Percentiles rank a stretch among this genome's conserved stretches.
phyloP scores from a whole-genome alignment of 2,329 filamentous ascomycete species.

The Sphaerulina vaccinii region DNA sequence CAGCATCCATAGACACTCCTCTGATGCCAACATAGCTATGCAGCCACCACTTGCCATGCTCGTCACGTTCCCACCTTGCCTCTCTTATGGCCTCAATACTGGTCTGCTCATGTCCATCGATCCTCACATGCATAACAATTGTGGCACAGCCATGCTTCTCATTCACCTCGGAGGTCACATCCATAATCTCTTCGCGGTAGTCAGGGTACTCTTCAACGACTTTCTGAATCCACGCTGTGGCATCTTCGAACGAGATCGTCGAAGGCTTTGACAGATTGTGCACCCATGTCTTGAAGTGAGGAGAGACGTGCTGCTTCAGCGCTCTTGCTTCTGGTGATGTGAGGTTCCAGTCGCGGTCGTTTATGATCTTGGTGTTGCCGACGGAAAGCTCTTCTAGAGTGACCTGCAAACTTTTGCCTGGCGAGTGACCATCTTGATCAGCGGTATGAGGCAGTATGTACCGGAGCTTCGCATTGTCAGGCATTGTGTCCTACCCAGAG shows the following conservation, averaged over 20 bases:
- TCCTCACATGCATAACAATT: neutral
- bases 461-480: neutral
- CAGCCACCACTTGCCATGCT: slow-evolving; percentile 41
- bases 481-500: too few species aligned
- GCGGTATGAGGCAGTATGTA: neutral
- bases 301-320: neutral
- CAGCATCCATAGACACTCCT: neutral
- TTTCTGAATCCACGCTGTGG: neutral
- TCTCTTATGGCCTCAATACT: neutral
- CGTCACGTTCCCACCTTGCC: neutral
- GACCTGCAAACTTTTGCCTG: neutral
- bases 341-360: neutral
- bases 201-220: neutral
- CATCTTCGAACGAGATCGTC: neutral
- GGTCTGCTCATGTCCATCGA: neutral
- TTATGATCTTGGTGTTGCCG: neutral
- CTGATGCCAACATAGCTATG: slow-evolving; percentile 46
- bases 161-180: neutral
- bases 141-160: neutral
- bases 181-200: slow-evolving; percentile 1
- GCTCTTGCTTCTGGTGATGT: neutral
- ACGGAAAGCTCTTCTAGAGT: slow-evolving; percentile 1
- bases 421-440: neutral
- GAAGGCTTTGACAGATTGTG: neutral
- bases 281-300: neutral